Base-by-base conservation (phyloP, 805 yeast species). In the Wickerhamiella australiensis region DNA sequence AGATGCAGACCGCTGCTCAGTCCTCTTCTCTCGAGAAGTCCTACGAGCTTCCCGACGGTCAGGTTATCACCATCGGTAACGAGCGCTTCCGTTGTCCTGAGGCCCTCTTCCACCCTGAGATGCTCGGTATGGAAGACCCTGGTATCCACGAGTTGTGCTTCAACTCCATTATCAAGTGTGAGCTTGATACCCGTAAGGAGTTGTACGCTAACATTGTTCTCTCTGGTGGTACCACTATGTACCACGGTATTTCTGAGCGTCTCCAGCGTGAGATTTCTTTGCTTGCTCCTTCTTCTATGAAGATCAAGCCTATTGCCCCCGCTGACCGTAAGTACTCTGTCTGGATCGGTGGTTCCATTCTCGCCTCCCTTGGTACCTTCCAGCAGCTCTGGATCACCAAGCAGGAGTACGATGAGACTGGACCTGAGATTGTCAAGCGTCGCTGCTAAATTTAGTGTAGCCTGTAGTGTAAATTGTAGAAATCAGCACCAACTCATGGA, bases 321-420 rank as follows among this genome's bases (percentile, higher is more conserved):
- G 97, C 97, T 61, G 98, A 92, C 76, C 83, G 98, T 76, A 92
- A 92, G 76, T 92, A 85, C 84, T 85, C 95, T 66, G 96, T 88
- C 76, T 92, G 98, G 98, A 92, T 92, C 61, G 98, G 98, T 80
- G 98, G 98, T 77, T 92, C 97, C 64, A 92, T 92, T 68, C 82
- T 92, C 74, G 96, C 98, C 61, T 87, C 96, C 54, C 82, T 92
- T 71, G 85, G 96, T 57, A 92, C 98, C 72, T 92, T 92, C 96
- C 97, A 92, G 80, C 97, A 92, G 77, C 90, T 92, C 97, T 92
- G 98, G 98, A 87, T 92, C 85, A 88, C 97, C 69, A 92, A 92
- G 82, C 97, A 92, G 79, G 98, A 92, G 80, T 92, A 92, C 84
- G 98, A 92, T 82, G 98, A 92, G 79, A 85, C 96, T 76, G 98